Evolutionary conservation across 768 basidiomycete genomes (phyloP).

Genomic region (Tricholoma matsutake): DNA sequence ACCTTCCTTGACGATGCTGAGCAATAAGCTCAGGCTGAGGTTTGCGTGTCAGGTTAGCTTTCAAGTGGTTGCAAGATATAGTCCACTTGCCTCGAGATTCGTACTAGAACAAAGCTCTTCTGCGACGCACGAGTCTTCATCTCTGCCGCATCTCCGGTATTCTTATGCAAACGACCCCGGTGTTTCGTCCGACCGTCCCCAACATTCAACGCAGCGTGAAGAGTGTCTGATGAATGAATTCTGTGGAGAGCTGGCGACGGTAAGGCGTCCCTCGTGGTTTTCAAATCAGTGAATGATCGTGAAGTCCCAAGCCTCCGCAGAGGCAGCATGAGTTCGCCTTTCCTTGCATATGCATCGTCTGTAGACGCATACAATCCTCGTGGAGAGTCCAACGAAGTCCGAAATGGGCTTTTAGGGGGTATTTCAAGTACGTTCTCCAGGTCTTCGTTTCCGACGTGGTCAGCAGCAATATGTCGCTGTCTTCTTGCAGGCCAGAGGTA

Average conservation of each 20-base stretch:
- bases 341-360: background rate
- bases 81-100: conserved; percentile 56
- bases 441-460: conserved; percentile 15
- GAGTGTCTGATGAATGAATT: conserved; percentile 39
- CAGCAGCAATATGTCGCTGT: conserved; percentile 28
- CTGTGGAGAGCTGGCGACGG: conserved; percentile 29
- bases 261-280: conserved; percentile 33
- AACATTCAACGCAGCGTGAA: conserved; percentile 17
- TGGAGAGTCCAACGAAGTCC: conserved; percentile 54
- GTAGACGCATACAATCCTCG: conserved; percentile 27
- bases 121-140: conserved; percentile 79
- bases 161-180: conserved; percentile 16
- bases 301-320: conserved; percentile 56
- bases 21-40: conserved; percentile 59
- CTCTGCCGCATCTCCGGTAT: conserved; percentile 64
- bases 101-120: conserved; percentile 81
- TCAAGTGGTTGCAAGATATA: conserved; percentile 14
- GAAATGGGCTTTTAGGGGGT: conserved; percentile 10
- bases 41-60: conserved; percentile 7
- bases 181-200: conserved; percentile 12
- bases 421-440: conserved; percentile 15
- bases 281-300: conserved; percentile 69
- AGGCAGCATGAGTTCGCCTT: conserved; percentile 31
- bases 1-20: conserved; percentile 79
- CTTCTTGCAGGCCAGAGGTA: conserved; percentile 80